Evolutionary conservation across 768 basidiomycete species (phyloP), one percentile per base, ranked within the genome.

Genomic region (Panus rudis): DNA sequence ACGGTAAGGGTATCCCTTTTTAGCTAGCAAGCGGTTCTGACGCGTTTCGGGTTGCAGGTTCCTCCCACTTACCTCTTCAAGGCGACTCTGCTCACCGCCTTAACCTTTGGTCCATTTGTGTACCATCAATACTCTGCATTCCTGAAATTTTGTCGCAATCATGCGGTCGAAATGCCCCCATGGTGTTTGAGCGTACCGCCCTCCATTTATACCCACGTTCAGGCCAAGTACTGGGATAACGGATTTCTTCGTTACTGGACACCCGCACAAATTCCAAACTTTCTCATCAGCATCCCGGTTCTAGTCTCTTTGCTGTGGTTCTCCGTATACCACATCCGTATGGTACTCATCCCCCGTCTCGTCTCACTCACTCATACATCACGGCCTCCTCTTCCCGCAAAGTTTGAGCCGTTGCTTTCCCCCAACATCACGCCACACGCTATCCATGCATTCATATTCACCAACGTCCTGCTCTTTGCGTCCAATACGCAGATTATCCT

Each of bases 241-340:
- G 92, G 93, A 13, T 77, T 93, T 50, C 62, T 99, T 48, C 76
- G 70, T 3, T 98, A 98, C 62, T 99, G 90, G 90, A 82, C 82
- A 0, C 48, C 66, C 19, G 64, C 73, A 23, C 93, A 99, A 62
- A 53, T 91, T 2, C 96, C 96, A 35, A 96, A 97, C 62, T 87
- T 97, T 57, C 50, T 90, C 47, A 70, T 98, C 43, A 78, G 84
- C 13, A 54, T 76, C 0, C 94, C 94, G 0, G 71, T 84, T 0
- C 72, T 94, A 41, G 31, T 63, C 38, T 64, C 73, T 48, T 63
- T 81, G 27, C 62, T 72, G 42, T 43, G 62, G 4, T 78, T 75
- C 43, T 46, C 32, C n/a, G 16, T 42, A 14, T n/a, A 40, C 1
- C 39, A 53, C 22, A 16, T 48, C 19, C 42, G 16, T n/a, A 39